Evolutionary conservation across 805 yeast species (phyloP).

Genomic region (Wickerhamiella musiphila): DNA sequence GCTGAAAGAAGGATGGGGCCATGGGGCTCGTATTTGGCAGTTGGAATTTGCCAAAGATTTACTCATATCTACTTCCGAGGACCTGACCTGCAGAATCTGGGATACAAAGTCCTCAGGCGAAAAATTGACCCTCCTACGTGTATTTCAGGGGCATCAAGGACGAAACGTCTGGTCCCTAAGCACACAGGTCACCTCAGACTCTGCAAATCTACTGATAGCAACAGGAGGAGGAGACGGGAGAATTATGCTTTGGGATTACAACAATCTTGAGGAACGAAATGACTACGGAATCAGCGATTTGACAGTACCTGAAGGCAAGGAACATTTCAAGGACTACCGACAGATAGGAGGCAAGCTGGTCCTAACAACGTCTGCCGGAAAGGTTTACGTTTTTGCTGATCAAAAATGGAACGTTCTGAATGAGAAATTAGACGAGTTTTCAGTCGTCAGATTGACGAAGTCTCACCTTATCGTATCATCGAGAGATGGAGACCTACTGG

Average conservation of each 20-base stretch:
- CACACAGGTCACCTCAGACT: conserved; percentile 17
- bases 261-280: neutral
- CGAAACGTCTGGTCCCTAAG: conserved; percentile 67
- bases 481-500: neutral
- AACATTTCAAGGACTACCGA: conserved; percentile 2
- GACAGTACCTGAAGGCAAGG: neutral
- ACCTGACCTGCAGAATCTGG: conserved; percentile 76
- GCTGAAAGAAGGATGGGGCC: conserved; percentile 87
- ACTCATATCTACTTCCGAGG: conserved; percentile 64
- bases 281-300: neutral
- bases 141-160: conserved; percentile 60
- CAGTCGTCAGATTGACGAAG: neutral
- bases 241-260: conserved; percentile 39
- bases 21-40: conserved; percentile 85
- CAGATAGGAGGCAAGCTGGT: neutral
- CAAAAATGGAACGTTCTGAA: neutral
- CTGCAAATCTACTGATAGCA: conserved; percentile 37
- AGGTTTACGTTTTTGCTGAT: neutral
- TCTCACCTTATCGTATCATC: neutral
- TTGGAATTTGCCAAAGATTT: conserved; percentile 37
- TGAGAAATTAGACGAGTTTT: neutral
- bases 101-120: conserved; percentile 8
- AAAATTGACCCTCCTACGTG: conserved; percentile 26
- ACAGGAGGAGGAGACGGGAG: conserved; percentile 95
- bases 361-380: conserved; percentile 1